Conservation (phyloP, 345 rosid genomes). For the Lepidium africanum region DNA sequence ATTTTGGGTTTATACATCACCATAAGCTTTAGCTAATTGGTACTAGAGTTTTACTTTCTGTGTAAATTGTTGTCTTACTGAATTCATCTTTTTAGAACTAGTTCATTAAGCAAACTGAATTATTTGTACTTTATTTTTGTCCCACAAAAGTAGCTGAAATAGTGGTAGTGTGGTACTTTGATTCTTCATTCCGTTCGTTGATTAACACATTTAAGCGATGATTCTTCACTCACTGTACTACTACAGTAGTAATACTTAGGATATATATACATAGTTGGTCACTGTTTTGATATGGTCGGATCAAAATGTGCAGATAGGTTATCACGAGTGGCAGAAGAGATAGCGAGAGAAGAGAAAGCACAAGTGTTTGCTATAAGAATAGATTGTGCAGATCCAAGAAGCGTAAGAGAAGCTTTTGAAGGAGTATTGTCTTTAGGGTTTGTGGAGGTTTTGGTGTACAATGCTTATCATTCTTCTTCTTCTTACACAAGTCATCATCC, state of each 20-base stretch:
- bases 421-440: conserved; percentile 90
- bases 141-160: background rate
- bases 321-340: conserved; percentile 85
- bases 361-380: conserved; percentile 94
- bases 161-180: background rate
- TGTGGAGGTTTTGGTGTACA: conserved; percentile 82
- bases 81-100: background rate
- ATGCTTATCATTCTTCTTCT: conserved; percentile 56
- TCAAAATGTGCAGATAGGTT: conserved; percentile 40
- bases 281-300: background rate
- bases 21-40: background rate
- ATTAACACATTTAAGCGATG: background rate
- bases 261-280: too few species aligned
- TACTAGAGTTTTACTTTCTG: too few species aligned
- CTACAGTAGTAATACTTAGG: background rate
- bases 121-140: background rate
- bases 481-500: conserved; percentile 35
- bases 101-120: background rate
- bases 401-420: conserved; percentile 90
- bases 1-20: background rate
- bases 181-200: background rate
- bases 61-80: background rate
- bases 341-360: conserved; percentile 88
- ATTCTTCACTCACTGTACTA: background rate
- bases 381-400: conserved; percentile 78